Conservation (phyloP, 1,284 basidiomycete genomes). For the Veloporphyrellus conicus region DNA sequence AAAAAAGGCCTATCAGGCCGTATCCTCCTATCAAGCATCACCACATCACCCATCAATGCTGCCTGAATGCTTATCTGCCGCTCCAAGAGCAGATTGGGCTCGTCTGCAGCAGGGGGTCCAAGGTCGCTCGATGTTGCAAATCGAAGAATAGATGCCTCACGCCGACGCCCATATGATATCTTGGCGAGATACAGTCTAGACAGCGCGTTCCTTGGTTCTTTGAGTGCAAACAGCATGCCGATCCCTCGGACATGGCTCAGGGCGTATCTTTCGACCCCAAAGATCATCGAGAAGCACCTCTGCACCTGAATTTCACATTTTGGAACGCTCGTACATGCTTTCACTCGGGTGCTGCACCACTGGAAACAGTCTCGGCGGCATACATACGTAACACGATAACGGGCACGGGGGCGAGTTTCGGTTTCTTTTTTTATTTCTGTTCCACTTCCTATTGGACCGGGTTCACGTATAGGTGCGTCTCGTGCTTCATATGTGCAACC, state of each 20-base stretch:
- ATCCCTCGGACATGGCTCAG: neutral
- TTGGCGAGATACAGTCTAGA: neutral
- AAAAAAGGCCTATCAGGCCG: neutral
- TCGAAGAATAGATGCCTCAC: neutral
- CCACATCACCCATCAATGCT: neutral
- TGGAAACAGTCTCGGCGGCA: slow-evolving; percentile 1
- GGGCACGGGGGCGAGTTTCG: neutral
- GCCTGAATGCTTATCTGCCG: slow-evolving; percentile 6
- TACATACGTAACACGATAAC: slow-evolving; percentile 1
- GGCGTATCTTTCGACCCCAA: neutral
- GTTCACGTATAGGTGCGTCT: slow-evolving; percentile 5
- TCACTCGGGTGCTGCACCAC: neutral
- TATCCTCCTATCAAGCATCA: slow-evolving; percentile 7
- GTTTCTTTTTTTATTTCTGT: neutral
- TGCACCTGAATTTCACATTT: slow-evolving; percentile 2
- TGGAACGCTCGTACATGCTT: slow-evolving; percentile 42
- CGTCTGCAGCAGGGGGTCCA: no score
- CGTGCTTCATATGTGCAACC: slow-evolving; percentile 15
- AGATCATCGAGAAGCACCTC: neutral
- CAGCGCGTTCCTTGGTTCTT: slow-evolving; percentile 36
- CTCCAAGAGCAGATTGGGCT: neutral
- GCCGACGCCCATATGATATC: slow-evolving; percentile 10
- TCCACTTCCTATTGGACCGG: neutral
- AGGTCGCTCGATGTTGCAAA: slow-evolving; percentile 10
- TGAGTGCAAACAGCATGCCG: neutral